Percentiles rank a stretch among this genome's conserved stretches.
Conservation (phyloP, 768 basidiomycete genomes). For the Termitomyces bulborhizus region DNA sequence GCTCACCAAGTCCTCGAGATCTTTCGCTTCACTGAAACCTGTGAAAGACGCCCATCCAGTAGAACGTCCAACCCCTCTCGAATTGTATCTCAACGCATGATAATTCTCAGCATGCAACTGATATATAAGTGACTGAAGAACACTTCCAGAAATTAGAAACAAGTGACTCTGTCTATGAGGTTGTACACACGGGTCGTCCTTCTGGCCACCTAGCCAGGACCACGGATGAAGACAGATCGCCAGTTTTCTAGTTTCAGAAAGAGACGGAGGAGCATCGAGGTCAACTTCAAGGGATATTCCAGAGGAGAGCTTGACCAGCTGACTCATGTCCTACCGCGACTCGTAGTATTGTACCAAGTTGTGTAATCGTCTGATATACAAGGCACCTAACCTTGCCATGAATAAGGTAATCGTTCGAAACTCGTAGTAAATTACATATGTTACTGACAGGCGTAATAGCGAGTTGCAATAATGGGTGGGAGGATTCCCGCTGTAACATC, state of each 20-base stretch:
- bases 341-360: neutral
- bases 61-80: slow-evolving; percentile 71
- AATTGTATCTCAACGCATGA: slow-evolving; percentile 67
- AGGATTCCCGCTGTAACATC: neutral
- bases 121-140: slow-evolving; percentile 33
- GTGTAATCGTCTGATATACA: neutral
- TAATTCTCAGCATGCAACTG: slow-evolving; percentile 40
- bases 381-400: neutral
- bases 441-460: no score
- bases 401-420: no score
- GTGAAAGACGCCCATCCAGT: slow-evolving; percentile 70
- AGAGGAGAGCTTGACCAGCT: slow-evolving; percentile 15
- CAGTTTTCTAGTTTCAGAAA: slow-evolving; percentile 27
- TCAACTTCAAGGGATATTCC: slow-evolving; percentile 34
- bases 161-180: neutral
- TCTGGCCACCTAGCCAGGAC: slow-evolving; percentile 78
- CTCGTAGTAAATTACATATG: no score
- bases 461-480: neutral
- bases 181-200: slow-evolving; percentile 65
- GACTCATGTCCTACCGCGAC: slow-evolving; percentile 4
- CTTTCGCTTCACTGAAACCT: slow-evolving; percentile 63
- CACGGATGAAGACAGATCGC: slow-evolving; percentile 80
- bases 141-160: slow-evolving; percentile 26
- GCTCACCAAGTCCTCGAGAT: slow-evolving; percentile 56
- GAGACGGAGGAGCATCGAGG: slow-evolving; percentile 21